These are phyloP conservation scores for Microdochium trichocladiopsis DNA, from an alignment of 2,329 filamentous ascomycete genomes.

Conservation along the genomic window DNA sequence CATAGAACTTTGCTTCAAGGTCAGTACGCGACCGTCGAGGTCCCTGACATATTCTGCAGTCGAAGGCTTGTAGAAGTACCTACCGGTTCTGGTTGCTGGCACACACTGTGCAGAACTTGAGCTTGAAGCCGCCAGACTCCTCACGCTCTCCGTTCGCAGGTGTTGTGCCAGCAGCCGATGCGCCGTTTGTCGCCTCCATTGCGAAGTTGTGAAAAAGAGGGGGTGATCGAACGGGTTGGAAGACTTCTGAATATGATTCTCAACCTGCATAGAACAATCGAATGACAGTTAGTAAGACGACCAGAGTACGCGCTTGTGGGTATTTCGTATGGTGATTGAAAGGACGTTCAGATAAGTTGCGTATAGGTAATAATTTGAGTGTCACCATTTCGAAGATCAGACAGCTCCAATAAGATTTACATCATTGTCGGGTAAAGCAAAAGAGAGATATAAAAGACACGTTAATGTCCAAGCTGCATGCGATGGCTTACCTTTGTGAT, in stretches of 20 bases:
- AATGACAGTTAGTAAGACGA: background rate
- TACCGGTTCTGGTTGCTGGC: conserved; percentile 97
- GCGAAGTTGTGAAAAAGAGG: conserved; percentile 13
- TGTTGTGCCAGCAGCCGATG: conserved; percentile 16
- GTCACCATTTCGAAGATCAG: conserved; percentile 58
- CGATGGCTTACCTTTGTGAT: background rate
- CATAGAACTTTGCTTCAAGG: conserved; percentile 65
- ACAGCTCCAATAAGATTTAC: conserved; percentile 73
- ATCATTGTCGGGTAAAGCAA: conserved; percentile 21
- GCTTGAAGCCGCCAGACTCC: conserved; percentile 63
- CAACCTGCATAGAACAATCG: too few relatives aligned
- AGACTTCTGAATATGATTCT: background rate
- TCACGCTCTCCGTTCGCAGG: conserved; percentile 38
- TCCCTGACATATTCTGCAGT: background rate
- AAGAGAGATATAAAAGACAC: background rate
- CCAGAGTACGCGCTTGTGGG: background rate
- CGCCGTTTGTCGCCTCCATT: conserved; percentile 34
- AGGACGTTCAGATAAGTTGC: conserved; percentile 32
- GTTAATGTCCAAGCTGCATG: background rate
- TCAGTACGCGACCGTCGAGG: conserved; percentile 5
- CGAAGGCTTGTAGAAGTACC: conserved; percentile 13
- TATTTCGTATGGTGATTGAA: background rate
- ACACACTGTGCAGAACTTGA: conserved; percentile 98
- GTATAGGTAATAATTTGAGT: conserved; percentile 47
- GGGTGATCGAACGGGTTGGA: too few relatives aligned